phyloP scores from a whole-genome alignment of 2,329 filamentous ascomycete species.

The Nemania serpens region DNA sequence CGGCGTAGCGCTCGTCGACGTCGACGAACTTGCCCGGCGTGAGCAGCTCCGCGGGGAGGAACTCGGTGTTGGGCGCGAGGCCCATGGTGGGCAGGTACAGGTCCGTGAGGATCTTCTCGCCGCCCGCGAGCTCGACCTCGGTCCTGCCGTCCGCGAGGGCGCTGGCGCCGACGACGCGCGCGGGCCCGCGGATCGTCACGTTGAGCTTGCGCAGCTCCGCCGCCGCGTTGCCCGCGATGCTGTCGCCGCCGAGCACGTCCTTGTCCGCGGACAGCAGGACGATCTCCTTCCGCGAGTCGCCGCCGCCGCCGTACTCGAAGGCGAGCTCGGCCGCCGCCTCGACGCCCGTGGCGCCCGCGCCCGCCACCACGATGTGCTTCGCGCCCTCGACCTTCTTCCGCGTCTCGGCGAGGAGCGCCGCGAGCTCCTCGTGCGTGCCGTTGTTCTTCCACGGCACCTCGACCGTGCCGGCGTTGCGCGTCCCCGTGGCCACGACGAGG shows the following conservation, averaged over 20 bases:
- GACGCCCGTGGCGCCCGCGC: constrained; percentile 60
- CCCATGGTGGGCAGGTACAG: constrained; percentile 63
- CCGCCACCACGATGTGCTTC: constrained; percentile 59
- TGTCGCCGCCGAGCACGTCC: constrained; percentile 52
- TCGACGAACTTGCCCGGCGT: constrained; percentile 51
- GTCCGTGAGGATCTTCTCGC: constrained; percentile 56
- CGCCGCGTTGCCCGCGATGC: constrained; percentile 47
- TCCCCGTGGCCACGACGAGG: constrained; percentile 62
- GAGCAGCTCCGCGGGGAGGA: constrained; percentile 51
- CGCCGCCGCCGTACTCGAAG: constrained; percentile 50
- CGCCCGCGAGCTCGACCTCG: constrained; percentile 52
- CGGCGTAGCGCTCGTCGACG: constrained; percentile 57
- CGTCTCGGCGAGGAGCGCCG: constrained; percentile 47
- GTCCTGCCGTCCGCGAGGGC: constrained; percentile 50
- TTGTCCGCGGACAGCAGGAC: constrained; percentile 51
- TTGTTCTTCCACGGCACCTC: constrained; percentile 57
- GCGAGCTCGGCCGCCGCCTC: constrained; percentile 61
- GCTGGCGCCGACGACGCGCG: constrained; percentile 47
- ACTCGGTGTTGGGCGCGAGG: constrained; percentile 59
- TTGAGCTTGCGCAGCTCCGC: constrained; percentile 58
- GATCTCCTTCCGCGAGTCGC: constrained; percentile 55
- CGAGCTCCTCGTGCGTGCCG: constrained; percentile 51
- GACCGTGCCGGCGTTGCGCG: constrained; percentile 46
- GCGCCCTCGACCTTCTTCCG: constrained; percentile 51
- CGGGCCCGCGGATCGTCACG: constrained; percentile 52